A percentile compares a stretch with the other conserved stretches of the same genome.
These are phyloP conservation scores for Sequoia sempervirens DNA, from an alignment of 75 land plant genomes.

Conservation along the genomic window DNA sequence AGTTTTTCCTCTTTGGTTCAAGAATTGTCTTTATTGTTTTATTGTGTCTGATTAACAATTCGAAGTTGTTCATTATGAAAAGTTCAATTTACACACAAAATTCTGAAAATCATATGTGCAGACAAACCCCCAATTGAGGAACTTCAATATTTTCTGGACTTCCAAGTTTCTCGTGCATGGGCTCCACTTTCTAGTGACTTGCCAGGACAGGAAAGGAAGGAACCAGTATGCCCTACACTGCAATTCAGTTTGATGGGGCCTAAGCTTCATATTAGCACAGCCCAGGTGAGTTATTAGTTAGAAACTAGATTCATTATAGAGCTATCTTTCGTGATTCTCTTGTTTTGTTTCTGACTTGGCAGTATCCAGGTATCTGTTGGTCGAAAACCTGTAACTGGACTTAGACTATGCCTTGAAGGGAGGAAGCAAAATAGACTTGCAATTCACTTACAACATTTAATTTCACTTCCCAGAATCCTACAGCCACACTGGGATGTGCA, in stretches of 20 bases:
- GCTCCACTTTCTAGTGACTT: slow-evolving; percentile 30
- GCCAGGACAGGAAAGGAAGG: slow-evolving; percentile 38
- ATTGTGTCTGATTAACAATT: background rate
- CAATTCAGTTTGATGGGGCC: slow-evolving; percentile 56
- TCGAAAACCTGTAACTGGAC: slow-evolving; percentile 46
- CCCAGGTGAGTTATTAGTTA: slow-evolving; percentile 25
- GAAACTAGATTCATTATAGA: background rate
- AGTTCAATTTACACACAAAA: background rate
- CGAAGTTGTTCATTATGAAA: slow-evolving; percentile 3
- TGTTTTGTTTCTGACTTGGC: slow-evolving; percentile 4
- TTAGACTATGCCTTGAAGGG: slow-evolving; percentile 40
- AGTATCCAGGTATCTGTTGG: slow-evolving; percentile 39
- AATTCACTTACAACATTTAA: slow-evolving; percentile 42
- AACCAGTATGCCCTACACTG: slow-evolving; percentile 38
- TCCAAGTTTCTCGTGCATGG: slow-evolving; percentile 38
- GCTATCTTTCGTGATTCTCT: slow-evolving; percentile 2
- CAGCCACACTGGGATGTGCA: slow-evolving; percentile 44
- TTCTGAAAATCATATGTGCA: slow-evolving; percentile 13
- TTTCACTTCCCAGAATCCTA: slow-evolving; percentile 35
- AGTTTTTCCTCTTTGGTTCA: background rate
- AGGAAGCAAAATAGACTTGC: slow-evolving; percentile 39
- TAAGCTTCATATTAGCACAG: slow-evolving; percentile 35
- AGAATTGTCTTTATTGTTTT: slow-evolving; percentile 9
- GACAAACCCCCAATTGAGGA: slow-evolving; percentile 55
- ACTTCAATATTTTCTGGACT: slow-evolving; percentile 44